A percentile compares a stretch with the other conserved stretches of the same genome.
Conservation (phyloP, 179 eudicot species). For the Corrigiola litoralis region DNA sequence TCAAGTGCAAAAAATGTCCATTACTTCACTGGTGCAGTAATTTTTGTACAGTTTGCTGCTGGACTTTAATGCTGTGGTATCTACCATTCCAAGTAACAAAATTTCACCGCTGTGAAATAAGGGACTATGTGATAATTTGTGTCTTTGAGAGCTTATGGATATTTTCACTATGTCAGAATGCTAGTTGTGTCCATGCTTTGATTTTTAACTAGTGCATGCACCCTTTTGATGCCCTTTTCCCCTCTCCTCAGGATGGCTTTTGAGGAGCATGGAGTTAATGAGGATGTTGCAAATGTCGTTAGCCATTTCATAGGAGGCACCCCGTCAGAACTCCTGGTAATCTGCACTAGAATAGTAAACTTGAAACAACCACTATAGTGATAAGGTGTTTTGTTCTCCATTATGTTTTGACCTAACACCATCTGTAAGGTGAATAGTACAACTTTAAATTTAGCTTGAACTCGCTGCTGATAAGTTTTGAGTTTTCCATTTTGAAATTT, state of each 20-base stretch:
- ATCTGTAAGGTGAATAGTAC: neutral
- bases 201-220: slow-evolving; percentile 1
- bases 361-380: neutral
- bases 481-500: slow-evolving; percentile 14
- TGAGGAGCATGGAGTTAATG: slow-evolving; percentile 57
- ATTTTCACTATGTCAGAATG: no score
- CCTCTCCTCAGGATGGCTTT: slow-evolving; percentile 53
- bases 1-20: no score
- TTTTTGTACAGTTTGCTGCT: slow-evolving; percentile 29
- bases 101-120: no score
- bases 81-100: no score
- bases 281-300: slow-evolving; percentile 56
- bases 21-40: neutral
- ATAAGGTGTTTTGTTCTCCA: neutral
- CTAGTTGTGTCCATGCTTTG: no score
- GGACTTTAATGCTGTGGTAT: slow-evolving; percentile 45
- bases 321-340: slow-evolving; percentile 69
- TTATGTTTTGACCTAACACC: neutral
- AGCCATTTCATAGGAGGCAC: slow-evolving; percentile 63
- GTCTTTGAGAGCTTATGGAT: neutral
- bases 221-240: neutral
- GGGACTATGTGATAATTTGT: neutral
- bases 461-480: slow-evolving; percentile 3
- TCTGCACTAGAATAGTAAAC: neutral
- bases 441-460: neutral